phyloP scores from a whole-genome alignment of 805 yeast species.

The Cyberlindnera lachancei region DNA sequence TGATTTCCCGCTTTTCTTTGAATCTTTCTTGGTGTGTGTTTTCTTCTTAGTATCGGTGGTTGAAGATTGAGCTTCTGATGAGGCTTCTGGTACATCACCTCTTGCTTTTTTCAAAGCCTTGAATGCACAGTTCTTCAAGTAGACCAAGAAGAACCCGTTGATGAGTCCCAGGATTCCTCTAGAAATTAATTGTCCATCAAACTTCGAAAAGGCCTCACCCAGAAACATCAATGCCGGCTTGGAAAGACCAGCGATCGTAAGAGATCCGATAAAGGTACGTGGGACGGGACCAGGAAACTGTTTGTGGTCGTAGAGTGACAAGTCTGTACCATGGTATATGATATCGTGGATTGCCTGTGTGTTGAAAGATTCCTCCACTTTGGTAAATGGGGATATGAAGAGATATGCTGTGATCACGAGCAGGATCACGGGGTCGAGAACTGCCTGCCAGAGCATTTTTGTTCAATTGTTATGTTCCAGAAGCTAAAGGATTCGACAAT shows the following conservation, averaged over 20 bases:
- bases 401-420: constrained; percentile 42
- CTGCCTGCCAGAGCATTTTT: constrained; percentile 20
- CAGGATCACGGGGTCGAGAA: constrained; percentile 31
- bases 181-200: constrained; percentile 44
- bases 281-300: constrained; percentile 87
- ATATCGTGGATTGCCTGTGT: constrained; percentile 86
- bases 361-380: constrained; percentile 92
- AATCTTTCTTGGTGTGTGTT: neutral
- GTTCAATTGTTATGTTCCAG: no score
- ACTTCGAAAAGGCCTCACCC: constrained; percentile 28
- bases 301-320: constrained; percentile 58
- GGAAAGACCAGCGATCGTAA: constrained; percentile 40
- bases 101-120: constrained; percentile 19
- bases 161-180: constrained; percentile 57
- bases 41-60: no score
- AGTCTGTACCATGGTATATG: constrained; percentile 47
- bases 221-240: constrained; percentile 28
- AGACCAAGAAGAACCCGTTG: constrained; percentile 47
- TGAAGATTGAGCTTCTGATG: no score
- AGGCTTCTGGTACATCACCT: no score
- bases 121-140: constrained; percentile 35
- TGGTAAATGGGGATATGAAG: constrained; percentile 67
- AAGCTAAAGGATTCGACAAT: no score
- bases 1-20: constrained; percentile 5
- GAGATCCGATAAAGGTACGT: constrained; percentile 71